Conservation (phyloP, 2,329 filamentous ascomycete genomes). For the Botrytis aclada region DNA sequence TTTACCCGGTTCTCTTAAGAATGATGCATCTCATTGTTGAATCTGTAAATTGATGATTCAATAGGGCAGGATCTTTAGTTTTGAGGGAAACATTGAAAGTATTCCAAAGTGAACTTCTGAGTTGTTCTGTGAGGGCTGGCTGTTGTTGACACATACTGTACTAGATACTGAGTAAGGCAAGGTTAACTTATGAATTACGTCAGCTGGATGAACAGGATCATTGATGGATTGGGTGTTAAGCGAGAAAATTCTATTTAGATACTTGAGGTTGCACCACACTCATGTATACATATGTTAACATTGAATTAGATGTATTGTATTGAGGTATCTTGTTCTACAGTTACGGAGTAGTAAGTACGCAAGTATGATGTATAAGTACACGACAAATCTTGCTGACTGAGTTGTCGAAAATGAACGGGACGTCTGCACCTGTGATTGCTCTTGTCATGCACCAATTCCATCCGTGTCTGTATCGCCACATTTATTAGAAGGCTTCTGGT, state of each 20-base stretch:
- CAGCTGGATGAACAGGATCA: neutral
- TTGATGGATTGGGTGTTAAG: neutral
- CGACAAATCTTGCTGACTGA: neutral
- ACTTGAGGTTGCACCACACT: neutral
- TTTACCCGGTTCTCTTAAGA: neutral
- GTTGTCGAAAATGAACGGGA: neutral
- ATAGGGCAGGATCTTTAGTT: fast-evolving
- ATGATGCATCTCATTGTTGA: neutral
- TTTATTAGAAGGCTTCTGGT: neutral
- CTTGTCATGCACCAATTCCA: neutral
- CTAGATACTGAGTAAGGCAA: too few relatives aligned
- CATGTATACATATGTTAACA: fast-evolving
- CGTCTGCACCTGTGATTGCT: neutral
- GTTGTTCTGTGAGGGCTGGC: neutral
- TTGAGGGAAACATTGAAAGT: neutral
- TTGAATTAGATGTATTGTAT: neutral
- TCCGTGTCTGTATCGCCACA: neutral
- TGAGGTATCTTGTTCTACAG: neutral
- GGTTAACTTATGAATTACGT: too few relatives aligned
- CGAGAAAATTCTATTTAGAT: neutral
- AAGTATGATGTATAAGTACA: neutral
- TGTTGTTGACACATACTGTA: too few relatives aligned
- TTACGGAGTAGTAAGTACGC: neutral
- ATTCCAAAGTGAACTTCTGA: neutral
- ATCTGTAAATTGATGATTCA: neutral